Evolutionary conservation across 768 basidiomycete species (phyloP).

Genomic region (Pleurotus sapidus): DNA sequence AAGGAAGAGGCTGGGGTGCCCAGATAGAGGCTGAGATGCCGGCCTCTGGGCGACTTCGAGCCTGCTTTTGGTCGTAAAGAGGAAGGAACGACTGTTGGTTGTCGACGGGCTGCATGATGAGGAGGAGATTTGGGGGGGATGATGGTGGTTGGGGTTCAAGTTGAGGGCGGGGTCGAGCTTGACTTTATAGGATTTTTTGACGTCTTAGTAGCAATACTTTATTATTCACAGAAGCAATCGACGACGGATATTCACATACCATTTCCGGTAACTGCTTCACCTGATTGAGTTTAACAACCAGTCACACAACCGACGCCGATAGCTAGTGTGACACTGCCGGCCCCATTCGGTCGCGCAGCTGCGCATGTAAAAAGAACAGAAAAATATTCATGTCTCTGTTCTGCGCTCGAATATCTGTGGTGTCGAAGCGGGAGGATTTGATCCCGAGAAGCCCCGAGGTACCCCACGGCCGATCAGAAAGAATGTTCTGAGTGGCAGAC

Average conservation of each 20-base stretch:
- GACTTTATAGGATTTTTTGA: conserved; percentile 27
- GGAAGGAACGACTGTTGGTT: conserved; percentile 30
- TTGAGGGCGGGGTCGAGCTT: conserved; percentile 16
- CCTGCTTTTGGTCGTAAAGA: conserved; percentile 37
- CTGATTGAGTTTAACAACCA: neutral
- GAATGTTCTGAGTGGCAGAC: neutral
- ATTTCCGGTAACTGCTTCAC: conserved; percentile 3
- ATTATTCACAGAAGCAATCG: conserved; percentile 2
- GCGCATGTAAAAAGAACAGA: neutral
- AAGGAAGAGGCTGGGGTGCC: conserved; percentile 77
- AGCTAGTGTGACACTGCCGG: conserved; percentile 1
- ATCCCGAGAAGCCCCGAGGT: neutral
- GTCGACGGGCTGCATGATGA: conserved; percentile 30
- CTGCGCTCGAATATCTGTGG: neutral
- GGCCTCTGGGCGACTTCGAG: conserved; percentile 36
- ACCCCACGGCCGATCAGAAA: conserved; percentile 3
- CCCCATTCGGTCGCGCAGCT: neutral
- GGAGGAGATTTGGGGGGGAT: conserved; percentile 20
- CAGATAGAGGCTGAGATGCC: conserved; percentile 65
- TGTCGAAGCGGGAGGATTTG: neutral
- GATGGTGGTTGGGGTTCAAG: conserved; percentile 44
- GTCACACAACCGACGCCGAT: neutral
- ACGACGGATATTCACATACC: conserved; percentile 5
- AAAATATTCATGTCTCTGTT: neutral
- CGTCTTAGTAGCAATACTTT: conserved; percentile 1